Conservation (phyloP, 495 filamentous ascomycete genomes). For the Tirmania nivea region DNA sequence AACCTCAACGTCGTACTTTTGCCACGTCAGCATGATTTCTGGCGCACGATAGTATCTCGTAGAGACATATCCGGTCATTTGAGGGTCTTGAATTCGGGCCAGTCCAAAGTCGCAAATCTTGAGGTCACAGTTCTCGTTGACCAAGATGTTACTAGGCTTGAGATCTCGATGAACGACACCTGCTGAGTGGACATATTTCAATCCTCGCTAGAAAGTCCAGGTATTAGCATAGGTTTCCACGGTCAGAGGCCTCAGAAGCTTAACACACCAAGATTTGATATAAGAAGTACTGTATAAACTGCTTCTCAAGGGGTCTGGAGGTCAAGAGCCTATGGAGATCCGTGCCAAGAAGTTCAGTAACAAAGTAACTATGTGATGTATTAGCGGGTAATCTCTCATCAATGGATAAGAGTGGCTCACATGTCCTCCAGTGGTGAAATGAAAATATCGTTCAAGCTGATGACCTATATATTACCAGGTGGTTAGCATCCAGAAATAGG, state of each 20-base stretch:
- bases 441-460: conserved; percentile 96
- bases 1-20: conserved; percentile 98
- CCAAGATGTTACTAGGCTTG: conserved; percentile 94
- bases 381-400: not conserved
- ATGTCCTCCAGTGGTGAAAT: conserved; percentile 98
- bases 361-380: conserved; percentile 52
- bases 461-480: conserved; percentile 41
- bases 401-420: conserved; percentile 30
- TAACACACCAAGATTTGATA: conserved; percentile 82
- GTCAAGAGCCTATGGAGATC: conserved; percentile 90
- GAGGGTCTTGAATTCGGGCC: conserved; percentile 94
- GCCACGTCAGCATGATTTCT: conserved; percentile 99
- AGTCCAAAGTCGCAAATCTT: conserved; percentile 99
- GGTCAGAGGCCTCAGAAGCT: not conserved
- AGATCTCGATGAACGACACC: conserved; percentile 94
- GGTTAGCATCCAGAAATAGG: not conserved
- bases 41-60: conserved; percentile 96
- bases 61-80: conserved; percentile 99
- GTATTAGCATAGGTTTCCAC: not conserved
- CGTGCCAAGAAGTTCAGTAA: conserved; percentile 91
- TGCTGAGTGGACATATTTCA: conserved; percentile 98
- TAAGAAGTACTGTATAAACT: conserved; percentile 98
- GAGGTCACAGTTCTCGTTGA: conserved; percentile 97
- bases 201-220: conserved; percentile 43
- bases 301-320: conserved; percentile 88